Conservation (phyloP, 306 rosid species). For the Prunus persica region DNA sequence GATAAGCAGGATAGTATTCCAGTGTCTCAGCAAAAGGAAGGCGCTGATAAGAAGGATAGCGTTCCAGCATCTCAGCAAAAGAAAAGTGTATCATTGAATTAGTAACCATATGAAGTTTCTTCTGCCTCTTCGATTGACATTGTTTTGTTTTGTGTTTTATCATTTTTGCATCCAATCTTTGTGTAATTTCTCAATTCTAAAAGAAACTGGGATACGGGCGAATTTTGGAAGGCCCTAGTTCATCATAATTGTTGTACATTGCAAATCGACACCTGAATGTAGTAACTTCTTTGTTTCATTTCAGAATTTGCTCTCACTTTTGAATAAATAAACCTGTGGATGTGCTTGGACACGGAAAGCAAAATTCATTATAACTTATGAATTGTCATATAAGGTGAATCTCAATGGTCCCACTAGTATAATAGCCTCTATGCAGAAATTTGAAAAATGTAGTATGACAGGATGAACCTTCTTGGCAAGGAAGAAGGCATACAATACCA, state of each 20-base stretch:
- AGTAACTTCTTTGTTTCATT: background rate
- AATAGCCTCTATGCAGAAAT: background rate
- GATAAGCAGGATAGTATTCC: conserved; percentile 33
- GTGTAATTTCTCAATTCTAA: background rate
- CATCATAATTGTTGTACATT: conserved; percentile 4
- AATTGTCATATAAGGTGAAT: background rate
- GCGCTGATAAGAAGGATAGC: conserved; percentile 34
- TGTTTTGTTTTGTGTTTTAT: background rate
- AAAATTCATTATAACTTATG: background rate
- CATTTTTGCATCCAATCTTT: background rate
- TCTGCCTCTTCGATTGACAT: background rate
- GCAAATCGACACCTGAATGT: background rate
- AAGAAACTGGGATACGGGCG: background rate
- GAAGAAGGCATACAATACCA: background rate
- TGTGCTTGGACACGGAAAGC: background rate
- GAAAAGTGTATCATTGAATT: conserved; percentile 13
- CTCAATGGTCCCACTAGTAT: background rate
- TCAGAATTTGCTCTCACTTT: background rate
- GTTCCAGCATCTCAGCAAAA: conserved; percentile 35
- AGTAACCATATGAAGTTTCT: background rate
- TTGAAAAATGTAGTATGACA: background rate
- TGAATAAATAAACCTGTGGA: background rate
- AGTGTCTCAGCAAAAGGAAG: conserved; percentile 29
- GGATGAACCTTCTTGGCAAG: background rate
- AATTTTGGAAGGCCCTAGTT: conserved; percentile 15